These are phyloP conservation scores for Lepidium didymum DNA, from an alignment of 345 rosid genomes.

Conservation along the genomic window DNA sequence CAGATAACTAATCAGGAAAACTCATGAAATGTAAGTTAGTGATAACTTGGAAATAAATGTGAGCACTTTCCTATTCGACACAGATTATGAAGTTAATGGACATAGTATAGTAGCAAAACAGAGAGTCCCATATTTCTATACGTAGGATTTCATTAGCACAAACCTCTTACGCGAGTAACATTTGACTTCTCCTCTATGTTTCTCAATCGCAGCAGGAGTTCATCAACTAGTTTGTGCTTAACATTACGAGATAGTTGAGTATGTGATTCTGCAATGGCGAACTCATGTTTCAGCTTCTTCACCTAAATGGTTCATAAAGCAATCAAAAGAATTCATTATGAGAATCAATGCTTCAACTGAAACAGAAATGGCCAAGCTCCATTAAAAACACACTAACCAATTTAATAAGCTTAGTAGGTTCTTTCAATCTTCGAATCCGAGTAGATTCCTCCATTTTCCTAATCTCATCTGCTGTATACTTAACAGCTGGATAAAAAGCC, in stretches of 20 bases:
- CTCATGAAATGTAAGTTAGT: background rate
- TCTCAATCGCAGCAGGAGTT: constrained; percentile 54
- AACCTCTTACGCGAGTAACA: constrained; percentile 56
- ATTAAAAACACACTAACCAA: constrained; percentile 38
- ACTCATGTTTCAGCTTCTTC: constrained; percentile 48
- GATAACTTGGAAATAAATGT: background rate
- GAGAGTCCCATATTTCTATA: background rate
- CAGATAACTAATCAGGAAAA: background rate
- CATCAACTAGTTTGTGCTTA: constrained; percentile 57
- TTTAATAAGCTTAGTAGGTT: constrained; percentile 53
- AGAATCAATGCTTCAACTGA: background rate
- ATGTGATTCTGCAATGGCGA: constrained; percentile 28
- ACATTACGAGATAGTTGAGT: constrained; percentile 44
- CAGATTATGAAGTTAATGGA: background rate
- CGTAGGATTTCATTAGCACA: constrained; percentile 14
- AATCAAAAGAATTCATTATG: background rate
- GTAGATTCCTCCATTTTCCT: constrained; percentile 81
- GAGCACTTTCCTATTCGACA: background rate
- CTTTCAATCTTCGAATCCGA: constrained; percentile 71
- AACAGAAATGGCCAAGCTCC: background rate
- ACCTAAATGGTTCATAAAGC: constrained; percentile 32
- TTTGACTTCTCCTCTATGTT: constrained; percentile 38
- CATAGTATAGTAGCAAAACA: background rate
- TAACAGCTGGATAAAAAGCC: constrained; percentile 40
- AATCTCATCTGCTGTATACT: constrained; percentile 77